Percentiles rank a stretch among this genome's conserved stretches.
Conservation (phyloP, 1,284 basidiomycete species). For the Microbotryomycetes sp. region DNA sequence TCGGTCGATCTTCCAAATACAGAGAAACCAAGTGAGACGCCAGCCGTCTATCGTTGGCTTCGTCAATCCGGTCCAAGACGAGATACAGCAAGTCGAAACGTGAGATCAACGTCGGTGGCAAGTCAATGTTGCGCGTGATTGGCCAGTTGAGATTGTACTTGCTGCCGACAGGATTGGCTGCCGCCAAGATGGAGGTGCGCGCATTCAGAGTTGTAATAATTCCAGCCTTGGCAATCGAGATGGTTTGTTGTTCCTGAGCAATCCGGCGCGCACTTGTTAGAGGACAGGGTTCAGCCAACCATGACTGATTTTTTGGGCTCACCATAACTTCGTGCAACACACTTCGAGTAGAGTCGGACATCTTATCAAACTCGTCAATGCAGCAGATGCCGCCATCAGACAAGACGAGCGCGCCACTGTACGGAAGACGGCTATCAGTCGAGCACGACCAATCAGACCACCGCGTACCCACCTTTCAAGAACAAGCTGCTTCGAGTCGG, state of each 20-base stretch:
- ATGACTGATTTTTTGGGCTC: conserved; percentile 32
- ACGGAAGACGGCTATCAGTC: not conserved
- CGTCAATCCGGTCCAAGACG: conserved; percentile 90
- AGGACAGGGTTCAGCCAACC: not conserved
- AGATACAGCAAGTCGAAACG: conserved; percentile 98
- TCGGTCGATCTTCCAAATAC: conserved; percentile 85
- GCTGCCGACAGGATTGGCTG: conserved; percentile 93
- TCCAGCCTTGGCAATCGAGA: conserved; percentile 98
- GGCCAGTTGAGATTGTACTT: conserved; percentile 60
- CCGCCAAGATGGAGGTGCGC: conserved; percentile 90
- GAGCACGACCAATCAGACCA: not conserved
- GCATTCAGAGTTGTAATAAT: conserved; percentile 99
- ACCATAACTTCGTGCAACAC: conserved; percentile 99
- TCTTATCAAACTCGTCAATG: conserved; percentile 99
- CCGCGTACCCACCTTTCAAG: conserved; percentile 66
- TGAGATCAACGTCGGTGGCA: conserved; percentile 95
- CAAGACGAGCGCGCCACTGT: conserved; percentile 86
- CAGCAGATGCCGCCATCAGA: conserved; percentile 98
- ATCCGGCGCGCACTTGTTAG: not conserved
- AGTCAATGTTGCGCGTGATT: conserved; percentile 50
- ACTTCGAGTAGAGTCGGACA: conserved; percentile 92
- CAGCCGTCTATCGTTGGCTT: conserved; percentile 75
- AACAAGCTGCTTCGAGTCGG: conserved; percentile 95
- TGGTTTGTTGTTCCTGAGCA: conserved; percentile 97
- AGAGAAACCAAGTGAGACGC: conserved; percentile 89